These are phyloP conservation scores for Mycena citricolor DNA, from an alignment of 1,284 basidiomycete genomes.

Conservation along the genomic window DNA sequence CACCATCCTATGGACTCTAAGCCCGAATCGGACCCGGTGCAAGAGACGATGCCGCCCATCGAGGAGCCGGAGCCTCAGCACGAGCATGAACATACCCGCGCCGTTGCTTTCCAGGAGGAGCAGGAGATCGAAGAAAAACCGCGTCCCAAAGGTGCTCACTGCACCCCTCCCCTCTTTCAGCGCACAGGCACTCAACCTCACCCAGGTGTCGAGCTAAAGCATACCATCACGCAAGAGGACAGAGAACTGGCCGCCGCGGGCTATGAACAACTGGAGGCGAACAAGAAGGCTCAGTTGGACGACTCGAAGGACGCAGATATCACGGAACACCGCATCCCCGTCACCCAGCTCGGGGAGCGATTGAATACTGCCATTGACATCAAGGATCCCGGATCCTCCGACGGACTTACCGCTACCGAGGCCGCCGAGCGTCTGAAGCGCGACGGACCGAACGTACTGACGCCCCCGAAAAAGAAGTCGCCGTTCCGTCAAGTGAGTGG, in stretches of 20 bases:
- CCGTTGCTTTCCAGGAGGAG: conserved; percentile 50
- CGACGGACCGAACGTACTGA: conserved; percentile 61
- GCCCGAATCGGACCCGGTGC: conserved; percentile 3
- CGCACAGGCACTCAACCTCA: too few species aligned
- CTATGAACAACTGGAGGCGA: conserved; percentile 58
- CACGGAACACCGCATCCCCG: conserved; percentile 50
- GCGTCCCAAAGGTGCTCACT: conserved; percentile 48
- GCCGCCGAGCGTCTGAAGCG: conserved; percentile 52
- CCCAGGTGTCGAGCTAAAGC: conserved; percentile 47
- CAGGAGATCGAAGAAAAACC: conserved; percentile 44
- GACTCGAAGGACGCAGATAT: conserved; percentile 50
- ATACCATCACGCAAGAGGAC: conserved; percentile 65
- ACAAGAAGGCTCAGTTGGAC: conserved; percentile 33
- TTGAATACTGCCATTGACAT: conserved; percentile 52
- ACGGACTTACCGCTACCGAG: conserved; percentile 53
- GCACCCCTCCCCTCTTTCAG: background rate
- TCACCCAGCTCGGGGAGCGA: conserved; percentile 40
- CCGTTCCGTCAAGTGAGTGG: conserved; percentile 59
- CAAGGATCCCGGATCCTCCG: conserved; percentile 50
- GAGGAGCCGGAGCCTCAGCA: conserved; percentile 28
- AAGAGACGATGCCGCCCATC: conserved; percentile 8
- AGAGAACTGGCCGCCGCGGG: conserved; percentile 65
- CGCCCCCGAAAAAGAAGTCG: conserved; percentile 68
- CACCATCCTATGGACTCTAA: conserved; percentile 19
- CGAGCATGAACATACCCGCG: too few species aligned